Evolutionary conservation across 2,329 filamentous ascomycete genomes (phyloP).

Genomic region (Xylariaceae sp.): DNA sequence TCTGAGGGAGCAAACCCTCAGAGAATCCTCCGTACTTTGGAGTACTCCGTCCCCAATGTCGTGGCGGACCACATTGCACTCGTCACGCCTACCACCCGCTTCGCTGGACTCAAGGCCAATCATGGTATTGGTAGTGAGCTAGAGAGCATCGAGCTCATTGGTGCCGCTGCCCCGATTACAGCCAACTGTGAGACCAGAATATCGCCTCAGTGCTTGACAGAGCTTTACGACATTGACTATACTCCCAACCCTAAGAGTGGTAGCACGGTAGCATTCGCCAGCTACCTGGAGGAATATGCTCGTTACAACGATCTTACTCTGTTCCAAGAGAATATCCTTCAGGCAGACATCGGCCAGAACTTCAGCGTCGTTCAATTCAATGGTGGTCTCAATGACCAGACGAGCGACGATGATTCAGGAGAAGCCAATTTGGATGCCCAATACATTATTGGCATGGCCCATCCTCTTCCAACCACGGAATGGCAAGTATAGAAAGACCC

Average conservation of each 20-base stretch:
- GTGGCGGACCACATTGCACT: conserved; percentile 19
- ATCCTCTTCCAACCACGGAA: conserved; percentile 21
- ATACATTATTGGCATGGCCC: conserved; percentile 17
- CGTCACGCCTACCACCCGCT: conserved; percentile 23
- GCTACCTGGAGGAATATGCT: conserved; percentile 22
- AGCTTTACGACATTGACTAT: conserved; percentile 19
- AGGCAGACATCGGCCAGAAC: conserved; percentile 16
- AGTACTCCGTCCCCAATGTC: conserved; percentile 18
- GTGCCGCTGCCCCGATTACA: not conserved
- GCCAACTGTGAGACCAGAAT: conserved; percentile 18
- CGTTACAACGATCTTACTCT: conserved; percentile 15
- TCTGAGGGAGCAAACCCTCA: conserved; percentile 17
- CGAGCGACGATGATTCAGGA: conserved; percentile 11
- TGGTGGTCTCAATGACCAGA: conserved; percentile 19
- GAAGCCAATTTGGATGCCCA: conserved; percentile 22
- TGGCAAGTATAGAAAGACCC: too few species aligned
- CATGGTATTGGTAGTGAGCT: conserved; percentile 12
- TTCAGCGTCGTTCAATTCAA: conserved; percentile 16
- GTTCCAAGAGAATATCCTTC: conserved; percentile 17
- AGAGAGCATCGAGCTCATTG: conserved; percentile 5
- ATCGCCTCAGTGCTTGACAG: conserved; percentile 18
- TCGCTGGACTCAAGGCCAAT: conserved; percentile 15
- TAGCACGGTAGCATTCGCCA: conserved; percentile 20
- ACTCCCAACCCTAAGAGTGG: conserved; percentile 16
- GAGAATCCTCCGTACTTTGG: conserved; percentile 18